Evolutionary conservation across 2,329 filamentous ascomycete genomes (phyloP).

Genomic region (Penicillium janthinellum): DNA sequence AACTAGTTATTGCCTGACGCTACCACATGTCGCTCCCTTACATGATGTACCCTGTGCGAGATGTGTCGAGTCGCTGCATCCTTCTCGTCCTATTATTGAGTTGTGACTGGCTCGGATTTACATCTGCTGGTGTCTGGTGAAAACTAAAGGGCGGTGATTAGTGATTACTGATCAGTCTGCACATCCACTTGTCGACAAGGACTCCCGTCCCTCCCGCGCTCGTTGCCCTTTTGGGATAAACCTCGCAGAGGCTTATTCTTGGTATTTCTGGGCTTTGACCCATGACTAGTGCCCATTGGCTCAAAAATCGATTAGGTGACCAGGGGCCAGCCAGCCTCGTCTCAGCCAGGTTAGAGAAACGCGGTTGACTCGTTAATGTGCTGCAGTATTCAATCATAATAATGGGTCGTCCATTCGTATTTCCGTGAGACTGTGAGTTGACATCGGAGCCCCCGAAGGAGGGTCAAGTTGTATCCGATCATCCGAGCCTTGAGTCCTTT

Average conservation of each 20-base stretch:
- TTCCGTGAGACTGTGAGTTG: neutral
- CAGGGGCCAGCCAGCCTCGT: slow-evolving; percentile 1
- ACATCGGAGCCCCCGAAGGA: slow-evolving; percentile 1
- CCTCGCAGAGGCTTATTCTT: neutral
- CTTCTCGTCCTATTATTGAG: neutral
- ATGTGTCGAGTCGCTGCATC: slow-evolving; percentile 16
- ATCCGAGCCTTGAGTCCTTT: slow-evolving; percentile 22
- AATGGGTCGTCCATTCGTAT: neutral
- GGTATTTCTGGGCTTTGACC: neutral
- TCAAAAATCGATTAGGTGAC: neutral
- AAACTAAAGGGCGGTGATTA: slow-evolving; percentile 2
- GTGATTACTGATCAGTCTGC: slow-evolving; percentile 10
- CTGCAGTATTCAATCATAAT: neutral
- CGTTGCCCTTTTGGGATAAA: slow-evolving; percentile 16
- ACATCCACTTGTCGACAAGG: slow-evolving; percentile 12
- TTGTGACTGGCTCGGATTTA: neutral
- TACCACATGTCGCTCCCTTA: slow-evolving; percentile 22
- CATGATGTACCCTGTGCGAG: slow-evolving; percentile 22
- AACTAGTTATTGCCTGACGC: slow-evolving; percentile 3
- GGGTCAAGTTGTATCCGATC: slow-evolving; percentile 20
- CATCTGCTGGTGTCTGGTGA: neutral
- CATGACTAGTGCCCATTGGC: neutral
- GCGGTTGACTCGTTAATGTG: neutral
- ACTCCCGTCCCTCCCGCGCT: slow-evolving; percentile 14
- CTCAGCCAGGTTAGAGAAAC: neutral